Evolutionary conservation across 2,329 filamentous ascomycete species (phyloP).

Genomic region (Pseudogymnoascus sp.): DNA sequence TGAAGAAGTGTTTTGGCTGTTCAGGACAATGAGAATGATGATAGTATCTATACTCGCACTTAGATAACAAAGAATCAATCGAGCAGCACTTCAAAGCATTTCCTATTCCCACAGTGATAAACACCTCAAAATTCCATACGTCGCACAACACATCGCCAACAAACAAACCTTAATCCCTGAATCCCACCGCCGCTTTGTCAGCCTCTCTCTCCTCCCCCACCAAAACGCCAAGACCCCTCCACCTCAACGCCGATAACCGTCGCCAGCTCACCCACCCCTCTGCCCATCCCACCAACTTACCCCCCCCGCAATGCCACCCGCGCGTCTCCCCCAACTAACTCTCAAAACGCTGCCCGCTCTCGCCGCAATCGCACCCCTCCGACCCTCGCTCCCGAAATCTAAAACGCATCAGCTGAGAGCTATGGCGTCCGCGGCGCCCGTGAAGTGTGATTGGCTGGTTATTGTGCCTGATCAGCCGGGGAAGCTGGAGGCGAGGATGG

Average conservation of each 20-base stretch:
- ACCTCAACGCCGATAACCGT: neutral
- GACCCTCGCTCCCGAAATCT: neutral
- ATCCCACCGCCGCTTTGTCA: neutral
- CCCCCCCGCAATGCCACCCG: conserved; percentile 6
- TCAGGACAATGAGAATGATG: too few relatives aligned
- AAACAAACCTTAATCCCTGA: neutral
- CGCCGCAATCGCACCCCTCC: neutral
- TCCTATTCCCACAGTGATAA: neutral
- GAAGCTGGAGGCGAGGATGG: conserved; percentile 53
- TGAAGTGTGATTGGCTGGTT: conserved; percentile 60
- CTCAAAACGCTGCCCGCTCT: neutral
- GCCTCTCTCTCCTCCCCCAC: neutral
- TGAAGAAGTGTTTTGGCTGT: neutral
- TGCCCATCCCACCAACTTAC: neutral
- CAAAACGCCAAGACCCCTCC: conserved; percentile 1
- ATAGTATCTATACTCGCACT: neutral
- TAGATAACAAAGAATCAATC: neutral
- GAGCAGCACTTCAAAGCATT: neutral
- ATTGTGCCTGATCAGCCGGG: conserved; percentile 62
- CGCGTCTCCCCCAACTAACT: conserved; percentile 3
- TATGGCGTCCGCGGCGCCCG: conserved; percentile 14
- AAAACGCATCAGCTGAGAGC: conserved; percentile 1
- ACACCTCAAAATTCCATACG: neutral
- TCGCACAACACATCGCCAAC: neutral
- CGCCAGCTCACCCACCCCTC: neutral